A percentile compares a stretch with the other conserved stretches of the same genome.
Conservation (phyloP, 495 filamentous ascomycete genomes). For the Melanomma pulvis-pyrius region DNA sequence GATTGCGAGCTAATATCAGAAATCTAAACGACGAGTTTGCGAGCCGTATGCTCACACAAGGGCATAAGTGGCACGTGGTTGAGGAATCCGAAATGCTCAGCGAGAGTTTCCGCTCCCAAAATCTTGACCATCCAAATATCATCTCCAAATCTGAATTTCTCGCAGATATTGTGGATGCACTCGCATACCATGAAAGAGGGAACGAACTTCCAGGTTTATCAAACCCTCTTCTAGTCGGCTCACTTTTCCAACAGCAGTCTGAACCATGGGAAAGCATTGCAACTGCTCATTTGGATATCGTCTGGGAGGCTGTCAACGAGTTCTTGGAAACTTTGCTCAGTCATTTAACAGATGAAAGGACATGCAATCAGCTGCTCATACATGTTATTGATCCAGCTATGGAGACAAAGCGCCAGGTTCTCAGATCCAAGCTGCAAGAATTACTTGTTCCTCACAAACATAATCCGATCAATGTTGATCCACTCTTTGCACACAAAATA, state of each 20-base stretch:
- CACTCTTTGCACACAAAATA: slow-evolving; percentile 19
- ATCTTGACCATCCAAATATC: background rate
- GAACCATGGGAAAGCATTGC: slow-evolving; percentile 26
- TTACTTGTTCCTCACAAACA: slow-evolving; percentile 10
- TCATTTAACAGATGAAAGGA: slow-evolving; percentile 18
- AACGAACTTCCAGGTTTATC: slow-evolving; percentile 16
- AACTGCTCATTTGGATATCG: slow-evolving; percentile 4
- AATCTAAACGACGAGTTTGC: slow-evolving; percentile 30
- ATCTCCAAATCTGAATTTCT: slow-evolving; percentile 6
- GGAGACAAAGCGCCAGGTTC: background rate
- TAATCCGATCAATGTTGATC: slow-evolving; percentile 20
- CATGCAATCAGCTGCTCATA: slow-evolving; percentile 11
- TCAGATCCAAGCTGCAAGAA: slow-evolving; percentile 14
- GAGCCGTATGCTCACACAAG: slow-evolving; percentile 5
- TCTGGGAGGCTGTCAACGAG: background rate
- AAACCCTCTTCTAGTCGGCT: slow-evolving; percentile 16
- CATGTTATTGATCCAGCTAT: slow-evolving; percentile 21
- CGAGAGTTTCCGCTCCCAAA: background rate
- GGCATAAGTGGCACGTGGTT: slow-evolving; percentile 20
- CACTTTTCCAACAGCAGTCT: slow-evolving; percentile 22
- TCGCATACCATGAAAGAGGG: slow-evolving; percentile 9
- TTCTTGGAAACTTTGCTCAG: slow-evolving; percentile 12
- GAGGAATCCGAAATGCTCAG: slow-evolving; percentile 3
- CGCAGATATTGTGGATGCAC: background rate
- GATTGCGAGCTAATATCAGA: slow-evolving; percentile 16